These are phyloP conservation scores for Spatholobus suberectus DNA, from an alignment of 306 rosid genomes.

Conservation along the genomic window DNA sequence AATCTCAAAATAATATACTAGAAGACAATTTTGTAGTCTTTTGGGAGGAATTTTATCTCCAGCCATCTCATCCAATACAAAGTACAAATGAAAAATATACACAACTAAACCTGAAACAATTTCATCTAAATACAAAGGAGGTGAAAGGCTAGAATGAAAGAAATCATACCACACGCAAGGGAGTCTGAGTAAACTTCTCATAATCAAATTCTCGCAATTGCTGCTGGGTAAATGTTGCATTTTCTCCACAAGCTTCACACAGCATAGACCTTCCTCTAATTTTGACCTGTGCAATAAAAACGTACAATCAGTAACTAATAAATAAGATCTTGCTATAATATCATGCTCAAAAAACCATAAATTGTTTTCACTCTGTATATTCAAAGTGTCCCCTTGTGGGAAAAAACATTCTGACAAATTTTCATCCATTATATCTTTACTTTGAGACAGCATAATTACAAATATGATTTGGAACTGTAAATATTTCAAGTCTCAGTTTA, in stretches of 20 bases:
- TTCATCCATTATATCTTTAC: neutral
- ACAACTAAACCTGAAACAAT: neutral
- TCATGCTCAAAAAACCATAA: neutral
- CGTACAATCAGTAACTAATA: conserved; percentile 2
- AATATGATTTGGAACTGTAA: neutral
- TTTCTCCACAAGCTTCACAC: conserved; percentile 84
- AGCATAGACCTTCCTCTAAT: conserved; percentile 85
- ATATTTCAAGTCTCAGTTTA: neutral
- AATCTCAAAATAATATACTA: neutral
- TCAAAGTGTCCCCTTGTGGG: neutral
- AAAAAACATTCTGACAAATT: neutral
- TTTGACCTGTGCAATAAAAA: conserved; percentile 71
- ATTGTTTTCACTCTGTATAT: neutral
- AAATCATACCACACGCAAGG: conserved; percentile 70
- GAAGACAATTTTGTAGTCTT: neutral
- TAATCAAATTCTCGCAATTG: conserved; percentile 83
- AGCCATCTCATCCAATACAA: conserved; percentile 5
- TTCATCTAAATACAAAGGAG: neutral
- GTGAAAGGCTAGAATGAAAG: conserved; percentile 29
- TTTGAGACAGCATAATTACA: neutral
- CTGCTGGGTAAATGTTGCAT: conserved; percentile 60
- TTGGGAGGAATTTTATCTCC: neutral
- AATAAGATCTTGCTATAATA: neutral
- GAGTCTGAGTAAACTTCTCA: conserved; percentile 85
- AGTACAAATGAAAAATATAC: neutral